Evolutionary conservation across 129 eudicot genomes (phyloP), one percentile per base, ranked within the genome.

Genomic region (Mikania micrantha): DNA sequence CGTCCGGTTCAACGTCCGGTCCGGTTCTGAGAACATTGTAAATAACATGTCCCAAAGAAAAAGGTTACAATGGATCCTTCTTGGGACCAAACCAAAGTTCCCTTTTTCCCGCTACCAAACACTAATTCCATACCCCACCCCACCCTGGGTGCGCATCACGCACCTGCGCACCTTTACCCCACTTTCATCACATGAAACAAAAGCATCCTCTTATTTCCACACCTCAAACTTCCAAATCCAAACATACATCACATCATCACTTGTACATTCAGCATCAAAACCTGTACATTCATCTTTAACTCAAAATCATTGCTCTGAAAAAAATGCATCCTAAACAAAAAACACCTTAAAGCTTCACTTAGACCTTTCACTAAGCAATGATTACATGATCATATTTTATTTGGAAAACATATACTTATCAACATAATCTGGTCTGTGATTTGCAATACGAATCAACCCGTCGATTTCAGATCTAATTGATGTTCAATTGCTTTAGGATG

Each of bases 341-440:
- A n/a, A n/a, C n/a, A 64, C 72, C 78, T 73, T 45, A 34, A 73
- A 64, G 78, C 71, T 64, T 73, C 78, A 36, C 60, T 64, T 64
- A 49, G 44, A 64, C 72, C 82, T 84, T 81, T 78, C 79, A 82
- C 82, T 78, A 49, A 66, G 69, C 72, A 71, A 80, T 80, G 78
- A 71, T 76, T 65, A 66, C 74, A 76, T 71, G 75, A 80, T 75
- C 78, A 58, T 65, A 75, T 70, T 76, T 74, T 67, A 65, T 44
- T 67, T 69, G 19, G 52, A 48, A 63, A 73, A 11, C 64, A 41
- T 16, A 49, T 63, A 24, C 64, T 21, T 45, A 71, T 73, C 53
- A 8, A 20, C 48, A 61, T 39, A 25, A 25, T 25, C 73, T 64
- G 36, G 53, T 64, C 73, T 78, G 66, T 77, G 65, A 48, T 72